phyloP scores from a whole-genome alignment of 495 filamentous ascomycete genomes.

The Neurospora sp. region DNA sequence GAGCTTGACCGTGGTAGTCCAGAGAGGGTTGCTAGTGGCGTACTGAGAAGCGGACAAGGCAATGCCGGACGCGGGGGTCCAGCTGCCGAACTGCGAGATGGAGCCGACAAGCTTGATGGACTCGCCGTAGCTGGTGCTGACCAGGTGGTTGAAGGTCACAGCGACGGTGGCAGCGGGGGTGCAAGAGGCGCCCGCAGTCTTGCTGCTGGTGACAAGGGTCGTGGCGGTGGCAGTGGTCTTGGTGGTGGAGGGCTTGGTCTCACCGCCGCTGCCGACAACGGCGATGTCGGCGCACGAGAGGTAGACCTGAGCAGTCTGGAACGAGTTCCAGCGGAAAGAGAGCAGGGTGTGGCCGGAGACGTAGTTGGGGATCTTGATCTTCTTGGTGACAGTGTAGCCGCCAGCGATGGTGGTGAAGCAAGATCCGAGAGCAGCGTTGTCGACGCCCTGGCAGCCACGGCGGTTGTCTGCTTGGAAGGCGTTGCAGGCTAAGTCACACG shows the following conservation, averaged over 20 bases:
- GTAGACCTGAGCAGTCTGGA: constrained; percentile 47
- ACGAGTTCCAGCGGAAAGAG: constrained; percentile 47
- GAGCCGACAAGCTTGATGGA: constrained; percentile 51
- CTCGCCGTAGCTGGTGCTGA: constrained; percentile 46
- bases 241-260: background rate
- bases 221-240: constrained; percentile 3
- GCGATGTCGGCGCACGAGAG: constrained; percentile 46
- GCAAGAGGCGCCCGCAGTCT: constrained; percentile 25
- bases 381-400: constrained; percentile 47
- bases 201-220: constrained; percentile 24
- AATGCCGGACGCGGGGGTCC: constrained; percentile 39
- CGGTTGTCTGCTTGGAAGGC: constrained; percentile 23
- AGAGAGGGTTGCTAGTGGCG: constrained; percentile 44
- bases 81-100: constrained; percentile 45
- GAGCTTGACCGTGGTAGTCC: constrained; percentile 43
- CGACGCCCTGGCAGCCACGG: constrained; percentile 41
- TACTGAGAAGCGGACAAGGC: constrained; percentile 46
- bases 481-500: constrained; percentile 29
- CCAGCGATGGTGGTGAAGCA: constrained; percentile 44
- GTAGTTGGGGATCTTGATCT: constrained; percentile 40
- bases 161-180: constrained; percentile 37
- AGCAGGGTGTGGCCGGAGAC: constrained; percentile 40
- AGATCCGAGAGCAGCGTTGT: constrained; percentile 32
- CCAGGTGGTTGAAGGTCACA: constrained; percentile 49
- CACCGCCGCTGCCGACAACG: constrained; percentile 17